A percentile compares a stretch with the other conserved stretches of the same genome.
These are phyloP conservation scores for Bisporella sp. DNA, from an alignment of 2,329 filamentous ascomycete genomes.

Conservation along the genomic window DNA sequence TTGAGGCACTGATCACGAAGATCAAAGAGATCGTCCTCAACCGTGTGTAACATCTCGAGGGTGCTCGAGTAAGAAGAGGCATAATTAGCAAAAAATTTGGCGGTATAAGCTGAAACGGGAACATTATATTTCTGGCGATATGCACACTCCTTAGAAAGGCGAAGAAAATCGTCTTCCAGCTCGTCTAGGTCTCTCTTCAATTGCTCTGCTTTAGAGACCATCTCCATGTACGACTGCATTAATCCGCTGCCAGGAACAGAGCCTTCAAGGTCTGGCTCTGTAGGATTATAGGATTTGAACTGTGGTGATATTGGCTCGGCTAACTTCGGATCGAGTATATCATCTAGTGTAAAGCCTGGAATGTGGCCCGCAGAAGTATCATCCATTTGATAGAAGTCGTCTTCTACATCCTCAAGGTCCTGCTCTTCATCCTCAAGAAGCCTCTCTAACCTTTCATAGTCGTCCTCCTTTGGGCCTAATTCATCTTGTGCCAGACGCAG, in stretches of 20 bases:
- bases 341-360: constrained; percentile 8
- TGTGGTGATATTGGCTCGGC: no score
- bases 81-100: constrained; percentile 14
- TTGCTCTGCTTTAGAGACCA: constrained; percentile 1
- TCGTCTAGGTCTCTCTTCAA: constrained; percentile 8
- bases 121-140: not conserved
- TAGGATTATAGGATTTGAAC: no score
- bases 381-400: constrained; percentile 13
- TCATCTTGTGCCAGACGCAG: constrained; percentile 5
- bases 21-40: constrained; percentile 13
- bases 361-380: constrained; percentile 2
- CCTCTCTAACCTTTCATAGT: not conserved
- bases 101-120: not conserved
- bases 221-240: constrained; percentile 7
- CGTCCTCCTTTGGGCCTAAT: not conserved
- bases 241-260: not conserved
- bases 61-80: constrained; percentile 7
- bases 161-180: constrained; percentile 7
- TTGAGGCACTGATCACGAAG: constrained; percentile 16
- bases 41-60: constrained; percentile 7
- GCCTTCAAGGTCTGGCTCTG: constrained; percentile 8
- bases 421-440: not conserved
- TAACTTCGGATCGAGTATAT: constrained; percentile 9
- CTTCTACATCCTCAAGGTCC: constrained; percentile 7
- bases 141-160: constrained; percentile 6